Percentiles rank a stretch among this genome's conserved stretches.
phyloP scores from a whole-genome alignment of 139 green algal genomes.

The Klebsormidium nitens region DNA sequence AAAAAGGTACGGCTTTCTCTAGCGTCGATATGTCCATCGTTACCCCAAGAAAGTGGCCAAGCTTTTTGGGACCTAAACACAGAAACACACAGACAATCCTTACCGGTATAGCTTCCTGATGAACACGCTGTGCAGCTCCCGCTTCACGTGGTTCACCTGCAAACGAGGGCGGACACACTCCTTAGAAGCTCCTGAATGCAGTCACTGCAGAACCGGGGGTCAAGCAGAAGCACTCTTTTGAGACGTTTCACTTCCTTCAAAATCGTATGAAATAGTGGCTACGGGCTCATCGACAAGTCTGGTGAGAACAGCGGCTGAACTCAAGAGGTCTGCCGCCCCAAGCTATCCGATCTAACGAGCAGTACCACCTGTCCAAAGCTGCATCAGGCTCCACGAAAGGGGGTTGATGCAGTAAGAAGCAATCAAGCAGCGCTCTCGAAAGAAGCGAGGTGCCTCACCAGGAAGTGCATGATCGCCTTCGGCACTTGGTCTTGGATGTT shows the following conservation, averaged over 20 bases:
- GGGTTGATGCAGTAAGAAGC: background rate
- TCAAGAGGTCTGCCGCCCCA: background rate
- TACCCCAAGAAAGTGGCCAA: background rate
- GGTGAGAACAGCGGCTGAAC: too few species aligned
- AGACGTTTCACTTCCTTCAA: too few species aligned
- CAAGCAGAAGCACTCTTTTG: too few species aligned
- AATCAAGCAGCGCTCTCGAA: background rate
- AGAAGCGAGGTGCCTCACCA: slow-evolving; percentile 54
- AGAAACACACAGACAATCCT: background rate
- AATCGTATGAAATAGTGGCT: too few species aligned
- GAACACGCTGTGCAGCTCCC: slow-evolving; percentile 39
- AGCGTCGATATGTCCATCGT: background rate
- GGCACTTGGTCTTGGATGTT: slow-evolving; percentile 84
- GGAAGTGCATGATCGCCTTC: slow-evolving; percentile 92
- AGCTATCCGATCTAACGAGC: background rate
- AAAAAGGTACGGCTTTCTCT: background rate
- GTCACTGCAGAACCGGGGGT: too few species aligned
- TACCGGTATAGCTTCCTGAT: slow-evolving; percentile 38
- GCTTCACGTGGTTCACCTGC: slow-evolving; percentile 39
- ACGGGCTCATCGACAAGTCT: too few species aligned
- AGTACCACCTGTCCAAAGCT: background rate
- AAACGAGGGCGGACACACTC: too few species aligned
- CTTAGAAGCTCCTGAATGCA: too few species aligned
- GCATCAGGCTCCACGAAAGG: background rate
- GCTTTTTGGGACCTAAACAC: background rate